Base-by-base conservation (phyloP, 345 rosid genomes). In the Durio zibethinus region DNA sequence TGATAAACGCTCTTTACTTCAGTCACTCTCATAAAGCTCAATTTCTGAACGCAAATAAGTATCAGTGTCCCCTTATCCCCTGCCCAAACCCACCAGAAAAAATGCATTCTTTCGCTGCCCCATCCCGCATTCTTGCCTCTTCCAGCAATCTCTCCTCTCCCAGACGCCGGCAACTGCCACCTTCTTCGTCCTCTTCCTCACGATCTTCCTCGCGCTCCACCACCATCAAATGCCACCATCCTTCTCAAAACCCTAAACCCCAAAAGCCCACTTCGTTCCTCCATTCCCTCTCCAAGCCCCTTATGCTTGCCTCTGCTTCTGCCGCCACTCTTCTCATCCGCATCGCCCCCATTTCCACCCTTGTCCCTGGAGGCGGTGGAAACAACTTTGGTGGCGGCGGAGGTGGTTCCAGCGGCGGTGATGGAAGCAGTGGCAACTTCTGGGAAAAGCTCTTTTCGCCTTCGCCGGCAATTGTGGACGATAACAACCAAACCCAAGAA, bases 401-500 rank as follows among this genome's bases (percentile, higher is more conserved):
- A 1, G 82, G 85, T 0, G 88, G 88, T 10, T 42, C 15, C 45
- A 33, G 72, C 0, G 92, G 90, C 0, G 90, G 91, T 0, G 87
- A 85, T 0, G 89, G 97, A 0, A 86, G 89, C 0, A 88, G 89
- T 1, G 95, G 89, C 1, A 88, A 82, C 16, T 91, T 94, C 75
- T 91, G 95, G 95, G 80, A 78, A 61, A 70, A 80, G 9, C 25
- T 94, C 67, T 79, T 97, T 53, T 80, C 87, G 7, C 86, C 82
- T 0, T 81, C 90, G 0, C 56, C 84, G 1, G 98, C 99, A 0
- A 85, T 90, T 43, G 99, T 98, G 2, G 97, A 94, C 57, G 98
- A 94, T 45, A 78, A 82, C 48, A 62, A 72, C 52, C 92, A 89
- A 57, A 82, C 85, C 7, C 84, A 78, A 43, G 99, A 92, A 43